These are phyloP conservation scores for Russula olivacea DNA, from an alignment of 768 basidiomycete species.

Conservation along the genomic window DNA sequence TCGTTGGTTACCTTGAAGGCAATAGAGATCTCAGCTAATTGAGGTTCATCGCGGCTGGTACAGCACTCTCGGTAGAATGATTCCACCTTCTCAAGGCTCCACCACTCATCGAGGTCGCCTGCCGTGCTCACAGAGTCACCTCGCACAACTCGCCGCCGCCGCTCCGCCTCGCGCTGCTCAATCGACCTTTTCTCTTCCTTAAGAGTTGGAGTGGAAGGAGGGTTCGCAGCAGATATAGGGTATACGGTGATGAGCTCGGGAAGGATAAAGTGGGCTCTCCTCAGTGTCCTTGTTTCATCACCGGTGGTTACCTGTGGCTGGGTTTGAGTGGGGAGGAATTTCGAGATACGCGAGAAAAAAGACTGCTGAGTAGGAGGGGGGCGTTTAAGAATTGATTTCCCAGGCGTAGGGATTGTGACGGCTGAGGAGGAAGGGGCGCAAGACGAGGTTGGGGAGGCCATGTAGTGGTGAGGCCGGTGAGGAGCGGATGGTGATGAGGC, in stretches of 20 bases:
- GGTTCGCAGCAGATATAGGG: constrained; percentile 78
- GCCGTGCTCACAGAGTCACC: constrained; percentile 39
- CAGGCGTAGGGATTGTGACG: constrained; percentile 71
- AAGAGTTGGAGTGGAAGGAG: constrained; percentile 73
- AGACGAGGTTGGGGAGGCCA: constrained; percentile 40
- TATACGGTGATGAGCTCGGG: constrained; percentile 84
- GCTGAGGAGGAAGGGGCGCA: constrained; percentile 72
- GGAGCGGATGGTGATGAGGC: constrained; percentile 8
- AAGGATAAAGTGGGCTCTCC: constrained; percentile 87
- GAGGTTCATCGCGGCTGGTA: constrained; percentile 64
- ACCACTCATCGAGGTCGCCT: constrained; percentile 56
- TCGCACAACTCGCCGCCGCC: constrained; percentile 58
- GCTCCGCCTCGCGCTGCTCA: constrained; percentile 67
- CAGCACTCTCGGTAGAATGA: constrained; percentile 86
- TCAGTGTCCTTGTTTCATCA: constrained; percentile 59
- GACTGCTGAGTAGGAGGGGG: constrained; percentile 64
- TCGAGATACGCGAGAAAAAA: constrained; percentile 67
- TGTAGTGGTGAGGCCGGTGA: constrained; percentile 14
- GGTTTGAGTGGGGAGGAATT: constrained; percentile 59
- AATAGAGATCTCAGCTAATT: constrained; percentile 56
- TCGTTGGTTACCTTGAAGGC: constrained; percentile 55
- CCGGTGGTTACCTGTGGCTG: constrained; percentile 27
- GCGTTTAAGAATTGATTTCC: constrained; percentile 76
- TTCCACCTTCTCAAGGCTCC: constrained; percentile 80
- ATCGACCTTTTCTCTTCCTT: constrained; percentile 80